Evolutionary conservation across 257 asterid species (phyloP).

Genomic region (Solanum bukasovii): DNA sequence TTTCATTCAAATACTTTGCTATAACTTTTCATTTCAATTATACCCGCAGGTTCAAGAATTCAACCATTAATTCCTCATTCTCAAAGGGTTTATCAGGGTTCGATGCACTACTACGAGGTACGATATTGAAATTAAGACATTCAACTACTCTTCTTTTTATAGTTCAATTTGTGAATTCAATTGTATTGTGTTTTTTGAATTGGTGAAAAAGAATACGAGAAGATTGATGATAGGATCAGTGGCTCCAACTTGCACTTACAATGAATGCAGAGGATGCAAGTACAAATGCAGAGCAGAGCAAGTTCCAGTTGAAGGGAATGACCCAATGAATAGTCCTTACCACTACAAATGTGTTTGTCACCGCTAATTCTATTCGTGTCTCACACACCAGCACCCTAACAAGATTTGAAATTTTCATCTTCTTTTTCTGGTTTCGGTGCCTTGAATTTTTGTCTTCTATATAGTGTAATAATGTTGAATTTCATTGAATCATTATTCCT

Average conservation of each 20-base stretch:
- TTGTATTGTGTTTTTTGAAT: neutral
- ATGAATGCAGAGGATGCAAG: conserved; percentile 90
- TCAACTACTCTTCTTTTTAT: neutral
- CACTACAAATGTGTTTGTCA: conserved; percentile 90
- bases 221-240: conserved; percentile 76
- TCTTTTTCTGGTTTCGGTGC: neutral
- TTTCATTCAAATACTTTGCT: neutral
- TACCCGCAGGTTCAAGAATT: conserved; percentile 39
- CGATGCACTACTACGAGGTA: conserved; percentile 20
- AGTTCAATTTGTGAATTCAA: neutral
- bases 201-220: conserved; percentile 7
- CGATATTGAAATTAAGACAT: neutral
- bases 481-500: neutral
- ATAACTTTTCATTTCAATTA: neutral
- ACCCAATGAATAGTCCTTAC: conserved; percentile 77
- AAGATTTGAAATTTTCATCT: neutral
- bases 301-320: conserved; percentile 94
- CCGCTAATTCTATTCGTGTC: conserved; percentile 19
- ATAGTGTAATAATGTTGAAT: neutral
- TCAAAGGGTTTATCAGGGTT: conserved; percentile 1
- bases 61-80: conserved; percentile 13
- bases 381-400: neutral
- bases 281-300: conserved; percentile 85
- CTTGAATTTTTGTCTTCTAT: conserved; percentile 3
- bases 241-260: conserved; percentile 86